Evolutionary conservation across 2,329 filamentous ascomycete species (phyloP).

Genomic region (Paramyrothecium roridum): DNA sequence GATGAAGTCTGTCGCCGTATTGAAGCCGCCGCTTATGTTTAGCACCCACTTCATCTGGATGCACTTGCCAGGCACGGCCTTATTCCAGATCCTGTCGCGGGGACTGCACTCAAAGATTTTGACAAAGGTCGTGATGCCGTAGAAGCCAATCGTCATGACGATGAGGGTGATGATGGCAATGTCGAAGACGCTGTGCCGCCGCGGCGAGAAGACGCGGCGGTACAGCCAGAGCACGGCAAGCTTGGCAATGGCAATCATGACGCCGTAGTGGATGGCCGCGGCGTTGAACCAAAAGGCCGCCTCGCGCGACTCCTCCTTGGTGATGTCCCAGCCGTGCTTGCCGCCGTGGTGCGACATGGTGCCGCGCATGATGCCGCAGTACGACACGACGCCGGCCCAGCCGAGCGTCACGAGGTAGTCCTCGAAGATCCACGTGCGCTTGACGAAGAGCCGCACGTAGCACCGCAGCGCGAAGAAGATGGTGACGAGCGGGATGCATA

Average conservation of each 20-base stretch:
- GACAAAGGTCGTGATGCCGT: constrained; percentile 3
- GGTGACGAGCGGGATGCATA: constrained; percentile 5
- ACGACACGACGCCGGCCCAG: constrained; percentile 6
- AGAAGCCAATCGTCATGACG: constrained; percentile 2
- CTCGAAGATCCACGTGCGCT: constrained; percentile 4
- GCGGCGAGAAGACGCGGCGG: constrained; percentile 7
- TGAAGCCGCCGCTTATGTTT: constrained; percentile 7
- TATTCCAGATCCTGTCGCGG: constrained; percentile 7
- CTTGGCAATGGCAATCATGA: constrained; percentile 6
- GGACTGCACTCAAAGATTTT: constrained; percentile 7
- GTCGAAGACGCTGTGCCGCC: constrained; percentile 4
- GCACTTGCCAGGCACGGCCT: constrained; percentile 3
- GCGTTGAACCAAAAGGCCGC: constrained; percentile 8
- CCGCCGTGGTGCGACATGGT: constrained; percentile 6
- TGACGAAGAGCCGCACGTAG: constrained; percentile 7
- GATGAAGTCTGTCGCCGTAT: constrained; percentile 3
- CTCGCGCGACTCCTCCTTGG: not conserved
- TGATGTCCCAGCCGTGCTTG: constrained; percentile 7
- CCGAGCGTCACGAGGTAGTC: constrained; percentile 3
- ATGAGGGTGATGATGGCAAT: not conserved
- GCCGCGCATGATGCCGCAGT: constrained; percentile 7
- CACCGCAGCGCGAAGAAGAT: constrained; percentile 5
- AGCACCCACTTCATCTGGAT: constrained; percentile 3
- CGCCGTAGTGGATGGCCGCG: constrained; percentile 5
- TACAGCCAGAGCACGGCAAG: constrained; percentile 6